Base-by-base conservation (phyloP, 139 green algal genomes). In the Astrephomene gubernaculifera region DNA sequence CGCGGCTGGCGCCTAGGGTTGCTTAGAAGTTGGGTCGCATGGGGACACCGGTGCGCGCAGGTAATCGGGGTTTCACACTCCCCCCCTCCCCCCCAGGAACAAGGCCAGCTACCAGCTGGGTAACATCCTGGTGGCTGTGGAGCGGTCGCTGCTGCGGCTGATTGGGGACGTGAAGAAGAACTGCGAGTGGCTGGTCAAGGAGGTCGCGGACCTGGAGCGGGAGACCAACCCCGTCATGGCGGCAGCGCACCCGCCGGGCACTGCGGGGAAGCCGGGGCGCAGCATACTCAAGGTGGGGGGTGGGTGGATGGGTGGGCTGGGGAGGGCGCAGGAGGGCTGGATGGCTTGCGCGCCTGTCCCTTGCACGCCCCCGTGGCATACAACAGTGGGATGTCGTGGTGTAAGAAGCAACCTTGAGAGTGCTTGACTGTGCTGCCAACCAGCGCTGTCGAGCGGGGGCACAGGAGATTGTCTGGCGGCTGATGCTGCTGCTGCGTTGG, bases 181-280 rank as follows among this genome's bases (percentile, higher is more conserved):
- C 49, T 79, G 76, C 71, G 86, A 70, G 33, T 79, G 69, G 69
- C 72, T 90, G 71, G 64, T 57, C 29, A 78, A 79, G 52, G 86
- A 90, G 80, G 86, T 90, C 39, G 72, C 75, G 52, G 86, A 85
- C n/a, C 79, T 87, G 72, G 86, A 87, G 73, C 41, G 64, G 31
- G 78, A 89, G 73, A 84, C 84, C 45, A 81, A 84, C 25, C 78
- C 78, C 22, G 63, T 84, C 38, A 38, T 71, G 43, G 63, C 63
- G 78, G 78, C 78, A 21, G 43, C 78, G 44, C 61, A 75, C 41
- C 41, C 31, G 22, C 5, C 44, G 19, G 22, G 5, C 12, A 38
- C 31, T 27, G 8, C 10, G 45, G 71, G 71, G 35, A 68, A 76
- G 65, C 79, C 79, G 49, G 79, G 79, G 14, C 45, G 79, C 9